phyloP scores from a whole-genome alignment of 768 basidiomycete genomes.

The Phallus indusiatus region DNA sequence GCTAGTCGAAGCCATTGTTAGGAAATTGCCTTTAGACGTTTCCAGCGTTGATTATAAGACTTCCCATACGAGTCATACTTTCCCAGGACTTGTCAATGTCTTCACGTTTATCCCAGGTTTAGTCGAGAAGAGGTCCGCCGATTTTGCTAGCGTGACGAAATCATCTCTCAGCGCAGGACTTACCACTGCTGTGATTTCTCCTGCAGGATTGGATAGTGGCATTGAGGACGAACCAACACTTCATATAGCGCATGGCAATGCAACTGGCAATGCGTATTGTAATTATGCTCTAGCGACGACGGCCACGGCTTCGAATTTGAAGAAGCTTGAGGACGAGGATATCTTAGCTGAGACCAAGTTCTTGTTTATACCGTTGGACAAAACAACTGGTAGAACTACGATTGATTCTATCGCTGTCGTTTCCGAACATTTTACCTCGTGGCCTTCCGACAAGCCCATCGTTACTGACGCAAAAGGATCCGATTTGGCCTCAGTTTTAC shows the following conservation, averaged over 20 bases:
- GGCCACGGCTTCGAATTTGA: conserved; percentile 60
- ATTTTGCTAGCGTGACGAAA: conserved; percentile 60
- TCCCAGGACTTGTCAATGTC: conserved; percentile 89
- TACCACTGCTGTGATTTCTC: conserved; percentile 73
- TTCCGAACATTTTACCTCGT: conserved; percentile 80
- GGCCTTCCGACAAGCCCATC: conserved; percentile 89
- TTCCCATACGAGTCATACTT: conserved; percentile 79
- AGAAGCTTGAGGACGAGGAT: conserved; percentile 54
- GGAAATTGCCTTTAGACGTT: conserved; percentile 85
- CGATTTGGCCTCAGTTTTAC: conserved; percentile 84
- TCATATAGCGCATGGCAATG: conserved; percentile 57
- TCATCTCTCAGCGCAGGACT: conserved; percentile 88
- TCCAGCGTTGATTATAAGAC: conserved; percentile 89
- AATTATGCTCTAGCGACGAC: conserved; percentile 81
- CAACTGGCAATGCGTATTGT: conserved; percentile 61
- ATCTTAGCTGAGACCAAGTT: conserved; percentile 72
- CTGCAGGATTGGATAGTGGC: conserved; percentile 48
- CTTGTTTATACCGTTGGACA: conserved; percentile 75
- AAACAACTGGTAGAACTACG: conserved; percentile 13
- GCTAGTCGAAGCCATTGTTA: conserved; percentile 84
- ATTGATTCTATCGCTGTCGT: conserved; percentile 52
- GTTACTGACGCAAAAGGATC: conserved; percentile 89
- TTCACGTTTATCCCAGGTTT: conserved; percentile 78
- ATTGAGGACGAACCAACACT: conserved; percentile 64
- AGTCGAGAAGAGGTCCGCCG: conserved; percentile 40